phyloP scores from a whole-genome alignment of 106 monocot species.

The Ottelia alismoides region DNA sequence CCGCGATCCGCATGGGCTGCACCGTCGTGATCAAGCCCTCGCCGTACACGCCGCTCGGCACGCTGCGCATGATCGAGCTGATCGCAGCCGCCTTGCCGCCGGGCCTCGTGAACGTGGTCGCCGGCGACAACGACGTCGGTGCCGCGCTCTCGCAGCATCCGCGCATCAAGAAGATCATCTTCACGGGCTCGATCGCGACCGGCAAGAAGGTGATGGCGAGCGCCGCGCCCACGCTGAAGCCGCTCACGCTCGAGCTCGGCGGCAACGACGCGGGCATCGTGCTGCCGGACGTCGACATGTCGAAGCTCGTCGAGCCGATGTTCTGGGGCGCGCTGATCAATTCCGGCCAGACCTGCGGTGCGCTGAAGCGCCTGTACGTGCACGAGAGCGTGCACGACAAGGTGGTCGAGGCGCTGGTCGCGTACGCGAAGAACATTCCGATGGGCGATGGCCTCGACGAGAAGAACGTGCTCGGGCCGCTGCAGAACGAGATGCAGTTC shows the following conservation, averaged over 20 bases:
- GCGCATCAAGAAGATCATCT: neutral
- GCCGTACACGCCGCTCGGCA: neutral
- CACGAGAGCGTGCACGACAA: neutral
- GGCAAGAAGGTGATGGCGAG: neutral
- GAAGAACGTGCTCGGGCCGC: neutral
- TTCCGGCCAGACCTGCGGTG: neutral
- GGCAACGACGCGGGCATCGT: neutral
- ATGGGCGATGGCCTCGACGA: neutral
- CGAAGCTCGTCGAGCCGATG: neutral
- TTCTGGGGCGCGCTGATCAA: neutral
- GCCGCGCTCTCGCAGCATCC: neutral
- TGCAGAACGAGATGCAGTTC: neutral
- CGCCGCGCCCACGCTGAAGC: neutral
- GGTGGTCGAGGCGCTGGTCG: neutral
- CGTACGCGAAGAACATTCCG: neutral
- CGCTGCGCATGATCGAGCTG: neutral
- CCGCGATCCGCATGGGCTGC: neutral
- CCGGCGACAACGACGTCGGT: neutral
- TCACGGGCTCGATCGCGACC: neutral
- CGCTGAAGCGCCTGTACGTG: neutral
- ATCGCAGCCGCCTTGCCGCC: neutral
- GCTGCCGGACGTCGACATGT: neutral
- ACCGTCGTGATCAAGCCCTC: neutral
- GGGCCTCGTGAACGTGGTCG: neutral
- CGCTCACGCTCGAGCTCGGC: neutral